phyloP scores from a whole-genome alignment of 2,329 filamentous ascomycete genomes.

The Talaromyces sp. region DNA sequence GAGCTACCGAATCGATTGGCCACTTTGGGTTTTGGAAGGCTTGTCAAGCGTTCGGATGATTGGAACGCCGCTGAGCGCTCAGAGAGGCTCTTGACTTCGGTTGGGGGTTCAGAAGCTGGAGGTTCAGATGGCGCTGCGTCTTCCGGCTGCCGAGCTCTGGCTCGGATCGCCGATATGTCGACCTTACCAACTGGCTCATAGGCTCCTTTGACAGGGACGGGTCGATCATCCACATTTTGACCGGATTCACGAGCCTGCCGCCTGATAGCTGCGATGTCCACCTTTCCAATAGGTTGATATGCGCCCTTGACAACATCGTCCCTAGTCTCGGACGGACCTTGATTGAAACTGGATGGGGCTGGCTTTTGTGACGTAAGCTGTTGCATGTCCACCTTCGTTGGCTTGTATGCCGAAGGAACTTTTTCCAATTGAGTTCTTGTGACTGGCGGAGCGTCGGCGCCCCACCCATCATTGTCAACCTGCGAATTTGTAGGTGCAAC shows the following conservation, averaged over 20 bases:
- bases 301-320: slow-evolving; percentile 71
- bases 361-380: slow-evolving; percentile 71
- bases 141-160: slow-evolving; percentile 70
- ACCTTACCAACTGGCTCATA: slow-evolving; percentile 97
- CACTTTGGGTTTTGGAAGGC: slow-evolving; percentile 90
- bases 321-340: slow-evolving; percentile 38
- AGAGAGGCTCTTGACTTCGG: slow-evolving; percentile 61
- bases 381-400: slow-evolving; percentile 90
- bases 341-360: slow-evolving; percentile 32
- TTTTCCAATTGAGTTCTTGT: slow-evolving; percentile 85
- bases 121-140: slow-evolving; percentile 43
- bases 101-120: slow-evolving; percentile 40
- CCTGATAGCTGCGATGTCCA: slow-evolving; percentile 91
- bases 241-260: slow-evolving; percentile 62
- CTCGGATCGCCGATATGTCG: slow-evolving; percentile 89
- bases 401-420: slow-evolving; percentile 87
- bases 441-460: slow-evolving; percentile 84
- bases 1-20: slow-evolving; percentile 78
- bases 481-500: slow-evolving; percentile 44
- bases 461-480: slow-evolving; percentile 87
- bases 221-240: slow-evolving; percentile 63
- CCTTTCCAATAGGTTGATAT: slow-evolving; percentile 92
- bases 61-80: slow-evolving; percentile 72
- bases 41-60: slow-evolving; percentile 71
- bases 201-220: slow-evolving; percentile 79